Percentiles rank a stretch among this genome's conserved stretches.
These are phyloP conservation scores for Effrenium voratum DNA, from an alignment of 73 alveolate genomes.

Conservation along the genomic window DNA sequence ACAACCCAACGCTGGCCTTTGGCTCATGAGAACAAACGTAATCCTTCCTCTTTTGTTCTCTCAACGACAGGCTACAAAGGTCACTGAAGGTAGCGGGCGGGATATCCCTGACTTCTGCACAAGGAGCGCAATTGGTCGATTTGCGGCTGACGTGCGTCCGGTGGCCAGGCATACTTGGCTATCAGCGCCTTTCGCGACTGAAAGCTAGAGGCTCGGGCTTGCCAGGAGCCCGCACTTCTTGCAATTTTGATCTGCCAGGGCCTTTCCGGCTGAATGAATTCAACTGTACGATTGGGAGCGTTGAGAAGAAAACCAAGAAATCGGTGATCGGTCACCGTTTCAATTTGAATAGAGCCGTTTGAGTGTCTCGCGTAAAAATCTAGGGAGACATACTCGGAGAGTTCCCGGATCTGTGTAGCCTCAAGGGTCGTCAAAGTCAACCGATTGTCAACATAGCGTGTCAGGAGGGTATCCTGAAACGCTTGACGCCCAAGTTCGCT, in stretches of 20 bases:
- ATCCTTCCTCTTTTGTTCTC: too few species aligned
- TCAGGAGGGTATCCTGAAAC: not conserved
- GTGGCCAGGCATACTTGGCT: not conserved
- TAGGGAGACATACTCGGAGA: not conserved
- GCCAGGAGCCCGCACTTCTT: not conserved
- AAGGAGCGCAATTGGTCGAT: not conserved
- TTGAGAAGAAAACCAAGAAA: not conserved
- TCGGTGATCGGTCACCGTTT: not conserved
- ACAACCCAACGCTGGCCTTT: too few species aligned
- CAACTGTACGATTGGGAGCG: not conserved
- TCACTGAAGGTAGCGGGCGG: too few species aligned
- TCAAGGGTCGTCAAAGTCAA: not conserved
- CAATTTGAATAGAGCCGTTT: not conserved
- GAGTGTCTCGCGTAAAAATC: too few species aligned
- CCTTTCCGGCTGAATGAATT: not conserved
- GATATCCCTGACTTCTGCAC: not conserved
- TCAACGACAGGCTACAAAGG: too few species aligned
- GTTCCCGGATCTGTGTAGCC: not conserved
- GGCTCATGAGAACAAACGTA: too few species aligned
- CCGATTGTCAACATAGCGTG: not conserved
- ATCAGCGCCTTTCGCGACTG: not conserved
- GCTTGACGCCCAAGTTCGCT: too few species aligned
- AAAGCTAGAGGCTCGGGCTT: not conserved
- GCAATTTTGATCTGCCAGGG: not conserved
- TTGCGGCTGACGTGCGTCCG: not conserved